A percentile compares a stretch with the other conserved stretches of the same genome.
Conservation (phyloP, 371 early-diverging fungal genomes). For the Lichtheimia ramosa region DNA sequence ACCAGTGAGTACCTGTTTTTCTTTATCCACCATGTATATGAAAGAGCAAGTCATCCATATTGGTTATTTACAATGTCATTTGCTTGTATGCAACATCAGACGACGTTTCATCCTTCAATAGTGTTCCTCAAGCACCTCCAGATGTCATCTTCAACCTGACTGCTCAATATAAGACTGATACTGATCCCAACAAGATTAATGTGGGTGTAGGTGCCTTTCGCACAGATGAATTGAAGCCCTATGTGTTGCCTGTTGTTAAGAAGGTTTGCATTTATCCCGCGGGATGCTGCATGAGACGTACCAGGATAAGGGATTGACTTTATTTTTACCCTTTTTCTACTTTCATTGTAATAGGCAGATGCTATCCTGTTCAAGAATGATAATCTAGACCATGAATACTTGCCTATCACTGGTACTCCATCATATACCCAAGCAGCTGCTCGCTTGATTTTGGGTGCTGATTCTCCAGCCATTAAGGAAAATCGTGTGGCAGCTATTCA, state of each 20-base stretch:
- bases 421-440: slow-evolving; percentile 80
- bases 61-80: no score
- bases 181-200: slow-evolving; percentile 79
- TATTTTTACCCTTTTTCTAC: background rate
- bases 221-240: slow-evolving; percentile 89
- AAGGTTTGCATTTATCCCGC: slow-evolving; percentile 53
- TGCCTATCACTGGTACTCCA: slow-evolving; percentile 80
- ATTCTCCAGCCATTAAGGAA: slow-evolving; percentile 75
- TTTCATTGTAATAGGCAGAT: slow-evolving; percentile 68
- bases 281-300: background rate
- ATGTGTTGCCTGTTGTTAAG: slow-evolving; percentile 90
- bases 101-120: slow-evolving; percentile 54
- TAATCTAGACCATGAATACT: slow-evolving; percentile 89
- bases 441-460: slow-evolving; percentile 78
- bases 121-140: slow-evolving; percentile 75
- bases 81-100: no score
- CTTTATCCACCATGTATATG: no score
- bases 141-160: slow-evolving; percentile 92
- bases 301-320: background rate
- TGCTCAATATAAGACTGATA: slow-evolving; percentile 80
- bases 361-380: slow-evolving; percentile 66
- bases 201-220: slow-evolving; percentile 96
- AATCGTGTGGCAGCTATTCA: slow-evolving; percentile 77
- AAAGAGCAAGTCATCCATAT: no score
- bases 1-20: no score